Evolutionary conservation across 2,329 filamentous ascomycete genomes (phyloP), one percentile per base, ranked within the genome.

Genomic region (Aspergillus clavatus): DNA sequence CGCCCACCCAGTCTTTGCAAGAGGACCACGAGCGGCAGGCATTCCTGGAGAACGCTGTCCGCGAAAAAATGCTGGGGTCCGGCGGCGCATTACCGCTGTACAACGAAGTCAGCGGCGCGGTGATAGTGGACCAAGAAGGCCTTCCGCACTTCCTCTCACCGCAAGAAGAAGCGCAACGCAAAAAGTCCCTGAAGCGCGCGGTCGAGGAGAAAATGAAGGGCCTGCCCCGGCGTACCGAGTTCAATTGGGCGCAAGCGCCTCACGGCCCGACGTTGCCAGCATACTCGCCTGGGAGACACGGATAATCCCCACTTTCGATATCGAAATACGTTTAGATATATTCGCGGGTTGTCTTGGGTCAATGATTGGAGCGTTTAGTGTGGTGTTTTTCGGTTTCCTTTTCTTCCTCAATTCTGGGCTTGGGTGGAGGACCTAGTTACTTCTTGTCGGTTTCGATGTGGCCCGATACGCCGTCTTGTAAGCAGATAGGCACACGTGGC

Each of bases 131-230:
- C 40, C 48, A 47, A 29, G 40, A 59, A 29, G 58, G 58, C 0
- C 29, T 48, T 5, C 57, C 55, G 28, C 55, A 50, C 18, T 59
- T 60, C 21, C 51, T 61, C 3, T 57, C 57, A 5, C 57, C 55
- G 3, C 48, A 58, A 27, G 57, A 60, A 40, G 57, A 60, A 38
- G 33, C 42, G 3, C 56, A 59, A 8, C 24, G 58, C 12, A 43
- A 54, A 16, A 24, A 31, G 4, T 40, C 41, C 10, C 38, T 61
- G 11, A 38, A 56, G 22, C 51, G 42, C 11, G 57, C 56, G 1
- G 58, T 61, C 12, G 50, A 49, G 7, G 58, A 61, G 40, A 50
- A 50, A 12, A 61, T 61, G 58, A 10, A 60, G 27, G 57, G 58
- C 2, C 39, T 60, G 10, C 53, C 55, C 8, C 45, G 48, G 5